A percentile compares a stretch with the other conserved stretches of the same genome.
phyloP scores from a whole-genome alignment of 2,329 filamentous ascomycete species.

The Aspergillus terreus region DNA sequence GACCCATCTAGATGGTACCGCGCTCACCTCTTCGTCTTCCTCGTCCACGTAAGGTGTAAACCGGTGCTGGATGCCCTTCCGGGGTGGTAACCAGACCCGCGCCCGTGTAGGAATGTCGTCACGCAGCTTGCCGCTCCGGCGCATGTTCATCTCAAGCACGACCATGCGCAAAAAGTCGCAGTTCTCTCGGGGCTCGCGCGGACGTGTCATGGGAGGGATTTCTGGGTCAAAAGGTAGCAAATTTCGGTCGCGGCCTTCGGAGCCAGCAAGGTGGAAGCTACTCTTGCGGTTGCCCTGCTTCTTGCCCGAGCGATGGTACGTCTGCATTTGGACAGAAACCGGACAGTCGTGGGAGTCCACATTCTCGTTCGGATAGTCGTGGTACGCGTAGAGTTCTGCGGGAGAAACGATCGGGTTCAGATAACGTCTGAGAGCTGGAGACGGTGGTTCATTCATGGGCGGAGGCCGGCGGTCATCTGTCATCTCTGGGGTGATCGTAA shows the following conservation, averaged over 20 bases:
- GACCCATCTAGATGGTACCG: conserved; percentile 27
- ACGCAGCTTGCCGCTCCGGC: conserved; percentile 59
- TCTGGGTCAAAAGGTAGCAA: conserved; percentile 32
- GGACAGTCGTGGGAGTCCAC: conserved; percentile 35
- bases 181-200: conserved; percentile 62
- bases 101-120: conserved; percentile 53
- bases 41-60: conserved; percentile 12
- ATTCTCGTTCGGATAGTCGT: conserved; percentile 36
- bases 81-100: conserved; percentile 58
- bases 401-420: conserved; percentile 54
- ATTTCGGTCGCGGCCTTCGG: conserved; percentile 41
- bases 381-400: conserved; percentile 44
- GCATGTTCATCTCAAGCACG: conserved; percentile 67
- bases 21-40: conserved; percentile 18
- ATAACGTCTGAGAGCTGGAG: conserved; percentile 57
- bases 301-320: conserved; percentile 45
- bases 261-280: conserved; percentile 37
- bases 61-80: conserved; percentile 30
- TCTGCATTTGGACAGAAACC: conserved; percentile 61
- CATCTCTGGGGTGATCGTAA: conserved; percentile 55
- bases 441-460: conserved; percentile 51
- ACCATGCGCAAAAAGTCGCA: conserved; percentile 61
- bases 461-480: conserved; percentile 60
- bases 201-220: conserved; percentile 46
- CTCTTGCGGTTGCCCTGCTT: conserved; percentile 25